phyloP scores from a whole-genome alignment of 2,329 filamentous ascomycete species.

The Fusarium denticulatum region DNA sequence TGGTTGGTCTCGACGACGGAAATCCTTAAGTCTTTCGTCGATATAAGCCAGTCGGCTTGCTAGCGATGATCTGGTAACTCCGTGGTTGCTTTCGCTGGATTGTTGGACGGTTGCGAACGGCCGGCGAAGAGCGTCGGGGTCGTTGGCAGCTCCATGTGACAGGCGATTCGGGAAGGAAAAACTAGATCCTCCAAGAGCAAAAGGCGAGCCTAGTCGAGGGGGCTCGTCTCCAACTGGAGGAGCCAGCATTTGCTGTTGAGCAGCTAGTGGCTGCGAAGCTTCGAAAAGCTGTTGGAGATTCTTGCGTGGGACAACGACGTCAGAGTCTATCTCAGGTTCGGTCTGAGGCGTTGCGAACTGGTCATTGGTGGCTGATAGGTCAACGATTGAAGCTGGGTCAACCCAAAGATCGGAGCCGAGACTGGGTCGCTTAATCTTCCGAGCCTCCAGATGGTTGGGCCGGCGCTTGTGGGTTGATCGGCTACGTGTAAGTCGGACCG shows the following conservation, averaged over 20 bases:
- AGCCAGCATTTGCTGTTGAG: slow-evolving; percentile 31
- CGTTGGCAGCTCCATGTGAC: slow-evolving; percentile 58
- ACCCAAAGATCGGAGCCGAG: slow-evolving; percentile 65
- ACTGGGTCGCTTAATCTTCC: slow-evolving; percentile 62
- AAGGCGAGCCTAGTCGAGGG: slow-evolving; percentile 68
- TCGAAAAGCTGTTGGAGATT: slow-evolving; percentile 56
- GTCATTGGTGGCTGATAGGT: slow-evolving; percentile 37
- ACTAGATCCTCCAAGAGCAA: slow-evolving; percentile 60
- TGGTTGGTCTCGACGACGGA: slow-evolving; percentile 57
- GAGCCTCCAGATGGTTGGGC: slow-evolving; percentile 61
- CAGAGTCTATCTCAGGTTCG: slow-evolving; percentile 34
- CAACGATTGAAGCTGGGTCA: slow-evolving; percentile 51
- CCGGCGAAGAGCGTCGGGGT: slow-evolving; percentile 56
- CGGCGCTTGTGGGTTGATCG: slow-evolving; percentile 66
- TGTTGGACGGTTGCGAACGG: slow-evolving; percentile 69
- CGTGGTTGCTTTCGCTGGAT: slow-evolving; percentile 47
- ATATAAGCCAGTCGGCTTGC: slow-evolving; percentile 66
- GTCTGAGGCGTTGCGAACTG: slow-evolving; percentile 49
- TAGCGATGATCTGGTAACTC: slow-evolving; percentile 56
- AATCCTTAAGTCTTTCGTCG: slow-evolving; percentile 65
- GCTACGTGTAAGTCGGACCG: slow-evolving; percentile 61
- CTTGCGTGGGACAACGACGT: slow-evolving; percentile 54
- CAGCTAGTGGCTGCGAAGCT: slow-evolving; percentile 39
- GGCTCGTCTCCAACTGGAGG: slow-evolving; percentile 50
- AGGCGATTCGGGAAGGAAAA: slow-evolving; percentile 70